Evolutionary conservation across 2,329 filamentous ascomycete species (phyloP), one percentile per base, ranked within the genome.

Genomic region (Microdochium trichocladiopsis): DNA sequence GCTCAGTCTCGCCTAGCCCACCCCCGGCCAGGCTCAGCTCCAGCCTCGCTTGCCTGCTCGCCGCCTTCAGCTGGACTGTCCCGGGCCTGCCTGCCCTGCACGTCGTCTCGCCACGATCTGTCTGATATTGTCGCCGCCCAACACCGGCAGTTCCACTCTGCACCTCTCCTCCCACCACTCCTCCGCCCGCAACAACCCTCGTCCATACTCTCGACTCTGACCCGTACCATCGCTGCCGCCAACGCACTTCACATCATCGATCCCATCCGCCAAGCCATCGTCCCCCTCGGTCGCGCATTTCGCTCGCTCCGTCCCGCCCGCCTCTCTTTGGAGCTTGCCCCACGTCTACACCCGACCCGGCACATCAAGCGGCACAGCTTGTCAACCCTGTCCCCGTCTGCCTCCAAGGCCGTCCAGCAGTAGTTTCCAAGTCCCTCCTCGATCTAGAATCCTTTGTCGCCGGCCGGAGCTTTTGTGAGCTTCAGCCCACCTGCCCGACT

Each of bases 401-500:
- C 24, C 41, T 14, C 23, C 31, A 21, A 21, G 9, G 25, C 41
- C 43, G 18, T 21, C 50, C 21, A 12, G 45, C 50, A 12, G 14
- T n/a, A 37, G 14, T 37, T 9, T n/a, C 18, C 14, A 16, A 4
- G 14, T 37, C 33, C 12, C 18, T n/a, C 14, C 33, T 4, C 5
- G 18, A 5, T 37, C 36, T 18, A 18, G 41, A 18, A n/a, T 18
- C 6, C 24, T 48, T 21, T 47, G 24, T 43, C 48, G 22, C 53
- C 54, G 57, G 57, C 49, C 52, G 56, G 51, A 56, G 55, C 56
- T 56, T n/a, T 49, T 56, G 53, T 52, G 52, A 59, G 58, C 57
- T 59, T 58, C 56, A 55, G 50, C 56, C 58, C 50, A 55, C 47
- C 49, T 48, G 50, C 43, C 52, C 53, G 55, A 54, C 55, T 69